A percentile compares a stretch with the other conserved stretches of the same genome.
Conservation (phyloP, 176 grass and related monocot species). For the Carex littledalei region DNA sequence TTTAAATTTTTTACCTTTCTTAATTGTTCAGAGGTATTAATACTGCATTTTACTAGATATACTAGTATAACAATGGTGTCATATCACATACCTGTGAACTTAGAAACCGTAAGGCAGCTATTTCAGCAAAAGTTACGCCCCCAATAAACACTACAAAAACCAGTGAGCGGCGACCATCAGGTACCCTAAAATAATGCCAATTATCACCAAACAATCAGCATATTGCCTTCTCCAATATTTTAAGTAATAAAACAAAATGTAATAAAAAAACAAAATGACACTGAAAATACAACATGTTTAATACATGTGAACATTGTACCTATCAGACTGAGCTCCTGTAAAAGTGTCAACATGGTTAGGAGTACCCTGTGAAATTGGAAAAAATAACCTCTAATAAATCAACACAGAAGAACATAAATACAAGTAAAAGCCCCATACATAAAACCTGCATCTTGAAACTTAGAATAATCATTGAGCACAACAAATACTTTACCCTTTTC, state of each 20-base stretch:
- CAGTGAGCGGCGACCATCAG: constrained; percentile 54
- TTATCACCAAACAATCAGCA: neutral
- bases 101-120: constrained; percentile 92
- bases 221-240: neutral
- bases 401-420: neutral
- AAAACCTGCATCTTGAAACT: neutral
- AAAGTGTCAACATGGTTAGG: constrained; percentile 25
- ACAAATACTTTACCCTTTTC: constrained; percentile 47
- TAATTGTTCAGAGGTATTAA: neutral
- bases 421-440: neutral
- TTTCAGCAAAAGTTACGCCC: constrained; percentile 81
- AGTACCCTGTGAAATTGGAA: neutral
- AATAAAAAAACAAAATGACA: neutral
- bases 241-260: neutral
- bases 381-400: neutral
- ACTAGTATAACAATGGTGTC: neutral
- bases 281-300: constrained; percentile 2
- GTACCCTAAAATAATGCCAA: constrained; percentile 38
- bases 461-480: constrained; percentile 8
- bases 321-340: constrained; percentile 48
- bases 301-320: constrained; percentile 37
- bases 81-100: constrained; percentile 64
- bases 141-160: constrained; percentile 88
- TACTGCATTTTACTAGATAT: neutral
- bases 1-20: neutral